Conservation (phyloP, 140 eudicot species). For the Senecio squalidus region DNA sequence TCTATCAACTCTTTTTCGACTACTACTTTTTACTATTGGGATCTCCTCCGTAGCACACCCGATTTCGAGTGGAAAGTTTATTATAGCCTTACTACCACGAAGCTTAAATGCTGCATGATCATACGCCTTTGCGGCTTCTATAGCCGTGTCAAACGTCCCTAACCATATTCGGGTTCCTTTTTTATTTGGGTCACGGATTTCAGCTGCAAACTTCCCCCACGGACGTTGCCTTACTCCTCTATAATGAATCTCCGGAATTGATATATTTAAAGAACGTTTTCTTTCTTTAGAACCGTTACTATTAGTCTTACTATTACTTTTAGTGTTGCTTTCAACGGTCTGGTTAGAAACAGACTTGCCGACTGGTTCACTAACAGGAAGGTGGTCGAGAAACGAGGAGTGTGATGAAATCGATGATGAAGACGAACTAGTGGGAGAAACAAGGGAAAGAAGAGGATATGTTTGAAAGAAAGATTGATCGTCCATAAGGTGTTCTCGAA, state of each 20-base stretch:
- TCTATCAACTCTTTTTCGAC: slow-evolving; percentile 44
- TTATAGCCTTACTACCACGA: slow-evolving; percentile 68
- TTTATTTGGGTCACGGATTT: slow-evolving; percentile 81
- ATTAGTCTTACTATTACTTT: neutral
- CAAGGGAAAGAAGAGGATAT: neutral
- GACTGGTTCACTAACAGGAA: neutral
- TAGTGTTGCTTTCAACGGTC: neutral
- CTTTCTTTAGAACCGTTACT: slow-evolving; percentile 6
- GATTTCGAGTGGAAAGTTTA: slow-evolving; percentile 57
- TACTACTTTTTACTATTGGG: slow-evolving; percentile 33
- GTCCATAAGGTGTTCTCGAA: slow-evolving; percentile 24
- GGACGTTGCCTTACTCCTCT: slow-evolving; percentile 86
- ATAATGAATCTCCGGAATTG: slow-evolving; percentile 36
- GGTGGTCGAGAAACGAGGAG: neutral
- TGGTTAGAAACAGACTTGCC: neutral
- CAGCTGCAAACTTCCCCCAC: slow-evolving; percentile 94
- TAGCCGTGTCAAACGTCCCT: slow-evolving; percentile 80
- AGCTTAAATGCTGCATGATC: slow-evolving; percentile 71
- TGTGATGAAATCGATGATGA: neutral
- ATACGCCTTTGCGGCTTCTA: slow-evolving; percentile 74
- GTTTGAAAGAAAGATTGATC: slow-evolving; percentile 21
- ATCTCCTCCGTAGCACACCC: slow-evolving; percentile 33
- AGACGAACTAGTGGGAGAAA: neutral
- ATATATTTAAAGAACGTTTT: slow-evolving; percentile 14
- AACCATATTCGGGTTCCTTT: slow-evolving; percentile 86